phyloP scores from a whole-genome alignment of 2,329 filamentous ascomycete species.

The Penicillium sp. region DNA sequence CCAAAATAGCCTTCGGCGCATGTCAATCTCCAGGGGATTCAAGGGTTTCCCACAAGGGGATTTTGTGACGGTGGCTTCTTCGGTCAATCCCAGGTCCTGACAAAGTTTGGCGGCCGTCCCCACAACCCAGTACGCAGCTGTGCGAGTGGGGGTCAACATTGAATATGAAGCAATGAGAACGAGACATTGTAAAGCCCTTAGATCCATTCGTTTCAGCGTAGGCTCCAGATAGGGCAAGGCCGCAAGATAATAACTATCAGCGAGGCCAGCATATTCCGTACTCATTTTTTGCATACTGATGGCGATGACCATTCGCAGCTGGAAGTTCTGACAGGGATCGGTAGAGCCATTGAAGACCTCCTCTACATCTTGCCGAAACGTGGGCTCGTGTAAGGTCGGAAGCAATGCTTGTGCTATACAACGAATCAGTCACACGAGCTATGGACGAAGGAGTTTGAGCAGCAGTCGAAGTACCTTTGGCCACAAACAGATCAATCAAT shows the following conservation, averaged over 20 bases:
- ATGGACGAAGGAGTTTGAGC: background rate
- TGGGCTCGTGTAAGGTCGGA: conserved; percentile 80
- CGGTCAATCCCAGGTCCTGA: conserved; percentile 81
- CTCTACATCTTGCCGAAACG: conserved; percentile 72
- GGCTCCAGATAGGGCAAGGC: conserved; percentile 81
- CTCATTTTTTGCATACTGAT: conserved; percentile 93
- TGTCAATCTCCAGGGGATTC: conserved; percentile 76
- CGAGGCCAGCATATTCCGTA: conserved; percentile 83
- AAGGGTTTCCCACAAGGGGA: conserved; percentile 59
- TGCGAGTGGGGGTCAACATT: conserved; percentile 83
- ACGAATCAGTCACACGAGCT: conserved; percentile 20
- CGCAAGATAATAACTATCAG: conserved; percentile 91
- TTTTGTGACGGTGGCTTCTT: conserved; percentile 79
- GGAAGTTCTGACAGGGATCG: conserved; percentile 83
- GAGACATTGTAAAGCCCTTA: conserved; percentile 87
- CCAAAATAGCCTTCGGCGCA: conserved; percentile 87
- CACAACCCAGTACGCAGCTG: conserved; percentile 89
- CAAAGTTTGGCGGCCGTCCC: conserved; percentile 84
- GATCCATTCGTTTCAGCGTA: conserved; percentile 81
- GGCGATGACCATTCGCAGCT: conserved; percentile 86
- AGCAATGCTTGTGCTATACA: conserved; percentile 77
- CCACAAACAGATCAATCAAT: conserved; percentile 79
- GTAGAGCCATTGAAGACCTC: conserved; percentile 74
- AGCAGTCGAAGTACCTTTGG: conserved; percentile 61
- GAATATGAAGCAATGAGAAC: conserved; percentile 88